Base-by-base conservation (phyloP, 1,284 basidiomycete genomes). In the Papiliotrema nemorosa region DNA sequence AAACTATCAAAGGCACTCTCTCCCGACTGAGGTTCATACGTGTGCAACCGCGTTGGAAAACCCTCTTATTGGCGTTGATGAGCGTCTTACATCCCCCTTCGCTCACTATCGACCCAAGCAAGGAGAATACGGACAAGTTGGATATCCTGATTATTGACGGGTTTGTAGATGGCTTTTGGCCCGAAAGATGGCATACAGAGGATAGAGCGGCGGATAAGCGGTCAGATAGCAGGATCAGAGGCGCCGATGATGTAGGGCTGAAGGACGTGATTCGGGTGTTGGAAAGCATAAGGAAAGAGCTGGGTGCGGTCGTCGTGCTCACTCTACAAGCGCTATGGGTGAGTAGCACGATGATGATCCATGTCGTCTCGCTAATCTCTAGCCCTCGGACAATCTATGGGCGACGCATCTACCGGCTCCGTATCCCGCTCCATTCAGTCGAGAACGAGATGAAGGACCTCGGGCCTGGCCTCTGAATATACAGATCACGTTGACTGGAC, bases 111-210 rank as follows among this genome's bases (percentile, higher is more conserved):
- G 38, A 46, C 22, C 39, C 47, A 2, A 22, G 22, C 10, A 26
- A 16, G 14, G 26, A 38, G 31, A 38, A n/a, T 12, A 20, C n/a
- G 10, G 34, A 43, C 5, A 44, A 48, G n/a, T 22, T 66, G 34
- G 62, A 60, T 39, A 33, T 73, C 22, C 53, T 75, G 1, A 53
- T 68, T 5, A 57, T 66, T 22, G 73, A 75, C 46, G 73, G 72
- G 2, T 62, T 75, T 27, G 60, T 53, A 4, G 69, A 72, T 45
- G 60, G 60, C 1, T 71, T 62, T 51, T 74, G 70, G 62, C 63
- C 66, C 0, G 57, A 69, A 20, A 44, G 68, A 34, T 70, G 66
- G 65, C 50, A 54, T 0, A 63, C 64, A 4, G 72, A 74, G 34
- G 45, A 27, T 13, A 33, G 18, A 22, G 25, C 22, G 2, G 26